Percentiles rank a stretch among this genome's conserved stretches.
phyloP scores from a whole-genome alignment of 306 rosid genomes.

The Prunus dulcis region DNA sequence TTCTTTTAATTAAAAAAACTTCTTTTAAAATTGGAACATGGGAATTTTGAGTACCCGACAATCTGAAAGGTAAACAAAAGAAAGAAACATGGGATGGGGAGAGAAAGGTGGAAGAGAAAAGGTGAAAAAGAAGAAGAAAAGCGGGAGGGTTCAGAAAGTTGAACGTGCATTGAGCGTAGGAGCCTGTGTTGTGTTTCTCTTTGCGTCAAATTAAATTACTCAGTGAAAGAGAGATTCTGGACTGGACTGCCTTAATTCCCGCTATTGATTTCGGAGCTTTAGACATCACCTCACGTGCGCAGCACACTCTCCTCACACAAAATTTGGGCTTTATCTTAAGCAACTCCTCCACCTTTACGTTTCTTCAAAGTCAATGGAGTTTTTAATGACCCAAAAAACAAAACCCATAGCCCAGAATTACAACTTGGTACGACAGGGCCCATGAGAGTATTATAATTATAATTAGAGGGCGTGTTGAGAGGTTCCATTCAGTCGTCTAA shows the following conservation, averaged over 20 bases:
- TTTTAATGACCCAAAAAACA: neutral
- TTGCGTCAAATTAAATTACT: conserved; percentile 3
- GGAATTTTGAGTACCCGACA: no score
- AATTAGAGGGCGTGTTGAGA: no score
- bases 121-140: neutral
- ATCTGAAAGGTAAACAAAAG: no score
- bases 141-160: neutral
- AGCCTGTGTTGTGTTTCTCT: neutral
- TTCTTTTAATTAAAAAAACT: no score
- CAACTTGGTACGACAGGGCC: neutral
- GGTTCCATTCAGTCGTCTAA: no score
- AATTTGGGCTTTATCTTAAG: neutral
- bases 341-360: neutral
- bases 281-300: neutral
- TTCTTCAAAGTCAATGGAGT: neutral
- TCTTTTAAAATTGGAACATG: no score
- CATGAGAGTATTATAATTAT: neutral
- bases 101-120: neutral
- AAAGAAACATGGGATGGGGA: no score
- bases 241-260: conserved; percentile 8
- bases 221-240: neutral
- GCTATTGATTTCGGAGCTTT: conserved; percentile 6
- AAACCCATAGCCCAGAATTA: neutral
- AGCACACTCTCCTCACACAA: neutral
- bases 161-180: conserved; percentile 5